These are phyloP conservation scores for Blastomyces percursus DNA, from an alignment of 2,329 filamentous ascomycete species.

Conservation along the genomic window DNA sequence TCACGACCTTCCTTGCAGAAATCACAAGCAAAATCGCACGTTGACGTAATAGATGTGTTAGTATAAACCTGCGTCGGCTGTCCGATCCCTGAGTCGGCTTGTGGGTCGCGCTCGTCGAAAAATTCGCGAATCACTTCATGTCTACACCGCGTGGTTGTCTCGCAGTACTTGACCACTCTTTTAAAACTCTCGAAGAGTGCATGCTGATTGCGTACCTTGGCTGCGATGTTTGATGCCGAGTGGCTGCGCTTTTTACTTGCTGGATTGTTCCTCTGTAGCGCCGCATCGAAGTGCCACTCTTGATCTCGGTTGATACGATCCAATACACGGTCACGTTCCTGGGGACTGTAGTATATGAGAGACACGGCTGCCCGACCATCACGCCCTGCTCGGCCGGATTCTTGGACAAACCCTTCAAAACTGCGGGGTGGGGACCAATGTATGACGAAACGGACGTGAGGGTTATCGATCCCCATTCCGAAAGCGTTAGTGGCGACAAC, in stretches of 20 bases:
- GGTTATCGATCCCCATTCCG: conserved; percentile 96
- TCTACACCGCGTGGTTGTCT: conserved; percentile 60
- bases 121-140: conserved; percentile 66
- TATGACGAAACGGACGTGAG: conserved; percentile 85
- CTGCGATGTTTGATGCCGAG: conserved; percentile 35
- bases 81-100: conserved; percentile 21
- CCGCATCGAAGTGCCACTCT: conserved; percentile 22
- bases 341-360: conserved; percentile 80
- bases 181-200: conserved; percentile 51
- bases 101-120: conserved; percentile 53
- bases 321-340: conserved; percentile 67
- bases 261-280: conserved; percentile 17
- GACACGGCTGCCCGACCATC: conserved; percentile 76
- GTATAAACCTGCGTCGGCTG: conserved; percentile 18
- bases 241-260: conserved; percentile 29
- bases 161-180: conserved; percentile 68
- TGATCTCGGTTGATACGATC: conserved; percentile 39
- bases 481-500: conserved; percentile 95
- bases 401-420: conserved; percentile 93
- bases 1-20: conserved; percentile 58
- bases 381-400: conserved; percentile 80
- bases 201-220: conserved; percentile 27
- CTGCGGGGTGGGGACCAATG: conserved; percentile 92
- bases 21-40: conserved; percentile 66
- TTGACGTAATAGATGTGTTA: conserved; percentile 26